Conservation (phyloP, 371 early-diverging fungal genomes). For the Mortierella sp. region DNA sequence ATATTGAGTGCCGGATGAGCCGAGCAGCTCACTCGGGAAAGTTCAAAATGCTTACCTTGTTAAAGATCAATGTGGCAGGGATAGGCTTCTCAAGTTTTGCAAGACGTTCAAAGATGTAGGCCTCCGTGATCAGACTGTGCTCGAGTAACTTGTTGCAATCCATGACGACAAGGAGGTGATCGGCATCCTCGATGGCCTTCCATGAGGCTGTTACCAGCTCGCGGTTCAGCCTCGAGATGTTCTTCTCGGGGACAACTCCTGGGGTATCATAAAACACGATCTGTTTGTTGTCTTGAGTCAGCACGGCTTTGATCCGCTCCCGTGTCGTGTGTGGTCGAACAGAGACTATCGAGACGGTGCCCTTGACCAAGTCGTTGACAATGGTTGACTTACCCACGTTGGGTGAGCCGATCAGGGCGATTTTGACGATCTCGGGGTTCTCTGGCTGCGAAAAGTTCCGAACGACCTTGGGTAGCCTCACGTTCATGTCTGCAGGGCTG, state of each 20-base stretch:
- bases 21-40: background rate
- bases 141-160: slow-evolving; percentile 70
- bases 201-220: slow-evolving; percentile 81
- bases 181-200: slow-evolving; percentile 79
- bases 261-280: slow-evolving; percentile 56
- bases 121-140: slow-evolving; percentile 64
- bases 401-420: slow-evolving; percentile 81
- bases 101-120: slow-evolving; percentile 70
- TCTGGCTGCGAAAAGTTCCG: slow-evolving; percentile 70
- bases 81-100: slow-evolving; percentile 48
- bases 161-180: slow-evolving; percentile 73
- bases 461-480: slow-evolving; percentile 58
- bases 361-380: slow-evolving; percentile 75
- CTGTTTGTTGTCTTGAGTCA: slow-evolving; percentile 66
- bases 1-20: background rate
- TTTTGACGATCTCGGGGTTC: slow-evolving; percentile 71
- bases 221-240: slow-evolving; percentile 67
- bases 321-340: slow-evolving; percentile 85
- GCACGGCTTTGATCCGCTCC: slow-evolving; percentile 66
- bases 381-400: slow-evolving; percentile 89
- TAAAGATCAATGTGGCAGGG: slow-evolving; percentile 77
- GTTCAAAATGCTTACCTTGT: slow-evolving; percentile 66
- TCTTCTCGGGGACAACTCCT: slow-evolving; percentile 69
- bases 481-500: slow-evolving; percentile 46
- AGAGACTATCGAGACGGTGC: slow-evolving; percentile 77